Base-by-base conservation (phyloP, 2,329 filamentous ascomycete genomes). In the Boeremia lycopersici region DNA sequence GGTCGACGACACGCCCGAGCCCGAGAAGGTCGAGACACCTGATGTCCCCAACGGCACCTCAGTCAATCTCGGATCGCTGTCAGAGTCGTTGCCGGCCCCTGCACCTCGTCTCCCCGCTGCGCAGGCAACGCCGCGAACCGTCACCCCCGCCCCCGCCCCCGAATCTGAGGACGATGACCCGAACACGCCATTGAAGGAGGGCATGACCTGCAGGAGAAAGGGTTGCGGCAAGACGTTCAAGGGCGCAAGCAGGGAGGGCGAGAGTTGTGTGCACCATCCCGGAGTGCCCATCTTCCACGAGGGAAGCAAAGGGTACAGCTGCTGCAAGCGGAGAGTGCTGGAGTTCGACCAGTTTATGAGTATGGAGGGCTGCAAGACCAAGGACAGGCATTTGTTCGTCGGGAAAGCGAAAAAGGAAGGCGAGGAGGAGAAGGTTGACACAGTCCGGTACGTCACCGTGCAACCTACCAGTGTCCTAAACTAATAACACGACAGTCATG, bases 291-390 rank as follows among this genome's bases (percentile, higher is more conserved):
- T 99, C 63, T 99, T 99, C 79, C 95, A 99, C 75, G 95, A 99
- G 79, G 95, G 95, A 31, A 96, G 91, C 48, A 99, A 99, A 80
- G 95, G 95, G 1, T 99, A 95, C 83, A 92, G 87, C 56, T 99
- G 95, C 81, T 99, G 95, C 79, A 98, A 98, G 84, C 83, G 91
- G 67, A 85, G 92, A 33, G 95, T 99, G 53, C 79, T 99, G 55
- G 95, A 99, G 73, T 99, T 99, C 76, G 93, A 99, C 74, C 89
- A 98, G 76, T 99, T 99, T 77, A 87, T 99, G 87, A 95, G 90
- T 77, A 93, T 99, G 56, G 87, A 90, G 66, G 95, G 95, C 1
- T 99, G 95, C 78, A 87, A 86, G 74, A 92, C 89, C 38, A 95
- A 93, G 77, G 80, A 82, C 38, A 82, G 84, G 56, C 95, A 99